phyloP scores from a whole-genome alignment of 495 filamentous ascomycete species.

The Penicillium diatomitis region DNA sequence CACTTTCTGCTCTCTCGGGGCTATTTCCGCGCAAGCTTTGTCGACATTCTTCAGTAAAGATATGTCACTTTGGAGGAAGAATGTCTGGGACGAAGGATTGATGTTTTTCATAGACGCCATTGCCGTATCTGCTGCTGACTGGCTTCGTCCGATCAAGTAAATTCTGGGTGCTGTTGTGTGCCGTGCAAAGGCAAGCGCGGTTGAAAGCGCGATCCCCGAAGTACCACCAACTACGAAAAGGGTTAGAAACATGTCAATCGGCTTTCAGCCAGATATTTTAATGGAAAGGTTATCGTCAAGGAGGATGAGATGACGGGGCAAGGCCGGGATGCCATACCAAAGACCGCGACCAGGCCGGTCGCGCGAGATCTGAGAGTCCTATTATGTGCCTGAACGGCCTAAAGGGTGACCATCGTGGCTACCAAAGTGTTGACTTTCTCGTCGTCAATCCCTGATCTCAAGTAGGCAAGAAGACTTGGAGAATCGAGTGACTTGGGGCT shows the following conservation, averaged over 20 bases:
- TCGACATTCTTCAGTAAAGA: conserved; percentile 50
- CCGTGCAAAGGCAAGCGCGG: conserved; percentile 47
- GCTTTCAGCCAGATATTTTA: conserved; percentile 1
- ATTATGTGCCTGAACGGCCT: too few species aligned
- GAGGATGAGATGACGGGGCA: background rate
- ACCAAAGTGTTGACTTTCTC: too few species aligned
- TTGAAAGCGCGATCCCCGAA: conserved; percentile 52
- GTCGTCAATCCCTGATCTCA: too few species aligned
- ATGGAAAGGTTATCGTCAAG: background rate
- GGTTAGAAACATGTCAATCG: conserved; percentile 1
- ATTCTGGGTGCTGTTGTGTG: conserved; percentile 37
- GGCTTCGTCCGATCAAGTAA: conserved; percentile 42
- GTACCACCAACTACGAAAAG: conserved; percentile 47
- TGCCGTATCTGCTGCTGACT: conserved; percentile 24
- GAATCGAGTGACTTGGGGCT: too few species aligned
- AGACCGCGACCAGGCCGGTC: conserved; percentile 39
- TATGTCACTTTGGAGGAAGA: conserved; percentile 47
- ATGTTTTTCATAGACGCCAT: conserved; percentile 25
- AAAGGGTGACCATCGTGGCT: too few species aligned
- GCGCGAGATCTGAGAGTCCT: too few species aligned
- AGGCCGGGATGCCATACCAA: conserved; percentile 25
- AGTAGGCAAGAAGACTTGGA: too few species aligned
- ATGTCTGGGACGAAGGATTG: conserved; percentile 29
- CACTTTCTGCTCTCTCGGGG: conserved; percentile 42
- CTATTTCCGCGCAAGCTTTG: conserved; percentile 46